Evolutionary conservation across 176 grass and related monocot species (phyloP).

Genomic region (bread wheat (Triticum aestivum)): DNA sequence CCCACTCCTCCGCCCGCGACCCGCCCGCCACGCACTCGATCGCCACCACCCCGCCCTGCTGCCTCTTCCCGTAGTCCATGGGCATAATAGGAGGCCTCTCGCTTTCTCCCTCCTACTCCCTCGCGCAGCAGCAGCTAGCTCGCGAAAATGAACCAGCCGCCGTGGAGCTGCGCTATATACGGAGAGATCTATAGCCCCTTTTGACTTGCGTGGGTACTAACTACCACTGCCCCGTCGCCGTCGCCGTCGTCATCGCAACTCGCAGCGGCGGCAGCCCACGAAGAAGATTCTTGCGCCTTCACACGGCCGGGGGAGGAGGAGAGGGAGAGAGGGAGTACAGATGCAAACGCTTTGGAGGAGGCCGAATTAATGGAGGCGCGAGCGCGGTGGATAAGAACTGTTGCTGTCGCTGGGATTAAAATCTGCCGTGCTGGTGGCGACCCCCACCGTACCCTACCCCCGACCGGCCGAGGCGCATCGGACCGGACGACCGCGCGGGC

Average conservation of each 20-base stretch:
- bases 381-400: background rate
- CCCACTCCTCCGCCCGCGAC: slow-evolving; percentile 78
- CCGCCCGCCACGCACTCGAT: slow-evolving; percentile 85
- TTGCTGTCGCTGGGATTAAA: background rate
- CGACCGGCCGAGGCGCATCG: background rate
- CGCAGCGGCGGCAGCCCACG: background rate
- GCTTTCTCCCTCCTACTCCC: background rate
- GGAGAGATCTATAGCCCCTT: slow-evolving; percentile 15
- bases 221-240: slow-evolving; percentile 17
- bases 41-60: slow-evolving; percentile 54
- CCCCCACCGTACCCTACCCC: no score
- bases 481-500: background rate
- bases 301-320: background rate
- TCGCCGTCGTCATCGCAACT: background rate
- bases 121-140: background rate
- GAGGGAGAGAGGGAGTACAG: no score
- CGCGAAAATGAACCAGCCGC: background rate
- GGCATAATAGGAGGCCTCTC: background rate
- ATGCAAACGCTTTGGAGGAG: background rate
- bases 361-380: background rate
- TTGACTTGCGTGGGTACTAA: slow-evolving; percentile 5
- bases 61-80: slow-evolving; percentile 46
- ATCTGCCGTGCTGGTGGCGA: background rate
- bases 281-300: slow-evolving; percentile 22
- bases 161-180: background rate